phyloP scores from a whole-genome alignment of 2,329 filamentous ascomycete genomes.

The Phialemoniopsis sp. region DNA sequence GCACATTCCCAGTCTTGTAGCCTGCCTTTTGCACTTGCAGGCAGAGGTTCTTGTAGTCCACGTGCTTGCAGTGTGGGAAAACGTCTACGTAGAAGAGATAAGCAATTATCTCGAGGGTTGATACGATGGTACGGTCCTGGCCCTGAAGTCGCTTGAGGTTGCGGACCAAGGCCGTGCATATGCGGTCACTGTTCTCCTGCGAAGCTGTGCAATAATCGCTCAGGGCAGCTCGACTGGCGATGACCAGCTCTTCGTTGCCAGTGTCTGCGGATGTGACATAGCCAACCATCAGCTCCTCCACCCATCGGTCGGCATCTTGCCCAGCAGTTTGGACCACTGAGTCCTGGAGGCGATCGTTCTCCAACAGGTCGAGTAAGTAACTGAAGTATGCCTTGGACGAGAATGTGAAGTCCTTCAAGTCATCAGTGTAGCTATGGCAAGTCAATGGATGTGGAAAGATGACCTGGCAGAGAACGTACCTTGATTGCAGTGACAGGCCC shows the following conservation, averaged over 20 bases:
- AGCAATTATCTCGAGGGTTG: constrained; percentile 70
- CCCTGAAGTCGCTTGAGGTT: constrained; percentile 50
- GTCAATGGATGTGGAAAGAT: background rate
- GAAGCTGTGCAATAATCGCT: constrained; percentile 45
- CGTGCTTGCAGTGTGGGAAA: constrained; percentile 31
- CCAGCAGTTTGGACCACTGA: too few species aligned
- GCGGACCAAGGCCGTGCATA: constrained; percentile 51
- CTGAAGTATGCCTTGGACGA: constrained; percentile 59
- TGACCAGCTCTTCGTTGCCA: constrained; percentile 72
- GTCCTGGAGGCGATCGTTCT: constrained; percentile 24
- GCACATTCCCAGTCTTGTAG: constrained; percentile 77
- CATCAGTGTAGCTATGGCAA: background rate
- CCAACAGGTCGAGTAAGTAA: constrained; percentile 44
- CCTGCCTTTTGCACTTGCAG: constrained; percentile 71
- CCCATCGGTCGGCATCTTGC: constrained; percentile 30
- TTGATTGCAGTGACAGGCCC: constrained; percentile 34
- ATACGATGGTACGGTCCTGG: constrained; percentile 69
- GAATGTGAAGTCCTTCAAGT: constrained; percentile 37
- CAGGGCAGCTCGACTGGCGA: constrained; percentile 63
- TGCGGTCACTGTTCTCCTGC: constrained; percentile 30
- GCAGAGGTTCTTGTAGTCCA: constrained; percentile 57
- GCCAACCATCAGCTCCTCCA: constrained; percentile 57
- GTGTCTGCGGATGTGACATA: constrained; percentile 70
- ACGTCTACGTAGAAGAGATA: constrained; percentile 68
- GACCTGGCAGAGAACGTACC: constrained; percentile 29